Evolutionary conservation across 1,139 yeast species (phyloP), one percentile per base, ranked within the genome.

Genomic region (Diutina scorzettiae): DNA sequence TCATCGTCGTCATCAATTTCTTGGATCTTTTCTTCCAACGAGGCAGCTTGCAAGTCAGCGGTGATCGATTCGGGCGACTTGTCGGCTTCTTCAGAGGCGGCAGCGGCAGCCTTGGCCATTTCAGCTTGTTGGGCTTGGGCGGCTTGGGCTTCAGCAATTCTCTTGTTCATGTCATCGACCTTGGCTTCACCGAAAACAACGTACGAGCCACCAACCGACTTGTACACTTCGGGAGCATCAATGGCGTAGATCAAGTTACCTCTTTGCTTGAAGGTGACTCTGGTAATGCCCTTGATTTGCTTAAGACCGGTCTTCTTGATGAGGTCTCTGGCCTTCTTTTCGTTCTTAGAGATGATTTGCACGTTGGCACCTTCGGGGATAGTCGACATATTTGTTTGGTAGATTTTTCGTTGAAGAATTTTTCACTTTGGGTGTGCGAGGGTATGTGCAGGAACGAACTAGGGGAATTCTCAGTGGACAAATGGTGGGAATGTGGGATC

Each of bases 121-220:
- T 79, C 81, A 63, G 78, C 80, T 46, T 59, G 63, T 41, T 59
- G 62, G 49, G 56, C 59, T 51, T 59, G 64, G 8, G 47, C 48
- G 42, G 66, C 68, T 52, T 64, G 70, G 51, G 84, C 78, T 63
- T 75, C 80, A 53, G 79, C 79, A 55, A 73, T 71, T 75, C 87
- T 80, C 69, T 82, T 78, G 71, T 80, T 79, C 67, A 83, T 69
- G 71, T 86, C 94, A 64, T 87, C 96, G 54, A 85, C 84, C 78
- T 86, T 85, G 63, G 96, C 95, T 71, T 89, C 97, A 69, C 98
- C 98, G 58, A 91, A 89, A 52, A 91, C 96, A 57, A 91, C 81
- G 73, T 83, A 91, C 56, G 95, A 81, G 63, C 96, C 96, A 59
- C 95, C 93, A 55, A 82, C 75, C 51, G 95, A 81, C 70, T 76